A percentile compares a stretch with the other conserved stretches of the same genome.
phyloP scores from a whole-genome alignment of 352 stramenopile genomes.

The Phytophthora tubulina region DNA sequence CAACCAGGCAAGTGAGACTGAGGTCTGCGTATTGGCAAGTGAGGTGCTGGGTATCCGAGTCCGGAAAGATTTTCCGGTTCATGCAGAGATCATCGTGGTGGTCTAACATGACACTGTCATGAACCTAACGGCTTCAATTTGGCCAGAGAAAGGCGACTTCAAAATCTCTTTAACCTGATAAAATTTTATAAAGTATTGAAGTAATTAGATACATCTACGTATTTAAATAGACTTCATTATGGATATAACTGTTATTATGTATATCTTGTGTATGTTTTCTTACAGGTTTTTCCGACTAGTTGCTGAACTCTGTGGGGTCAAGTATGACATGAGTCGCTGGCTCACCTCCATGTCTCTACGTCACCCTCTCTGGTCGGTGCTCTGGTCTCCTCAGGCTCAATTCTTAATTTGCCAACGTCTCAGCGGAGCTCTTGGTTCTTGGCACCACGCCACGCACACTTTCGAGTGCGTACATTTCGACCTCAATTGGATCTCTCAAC shows the following conservation, averaged over 20 bases:
- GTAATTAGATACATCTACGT: background rate
- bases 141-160: conserved; percentile 2
- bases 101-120: conserved; percentile 16
- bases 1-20: background rate
- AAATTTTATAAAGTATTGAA: background rate
- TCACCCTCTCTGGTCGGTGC: conserved; percentile 38
- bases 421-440: background rate
- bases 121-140: conserved; percentile 34
- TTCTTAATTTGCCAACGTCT: conserved; percentile 17
- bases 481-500: background rate
- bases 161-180: conserved; percentile 1
- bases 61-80: background rate
- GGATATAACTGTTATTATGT: background rate
- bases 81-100: conserved; percentile 15
- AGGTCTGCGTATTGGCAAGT: conserved; percentile 4
- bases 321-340: conserved; percentile 15
- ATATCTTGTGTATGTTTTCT: conserved; percentile 9
- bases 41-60: background rate
- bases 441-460: conserved; percentile 4
- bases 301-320: conserved; percentile 15
- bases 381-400: conserved; percentile 27
- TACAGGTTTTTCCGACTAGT: conserved; percentile 22
- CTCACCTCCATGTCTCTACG: conserved; percentile 27
- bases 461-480: conserved; percentile 7
- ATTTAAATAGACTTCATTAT: background rate